Percentiles rank a stretch among this genome's conserved stretches.
Evolutionary conservation across 768 basidiomycete species (phyloP).

Genomic region (Dentipellis sp.): DNA sequence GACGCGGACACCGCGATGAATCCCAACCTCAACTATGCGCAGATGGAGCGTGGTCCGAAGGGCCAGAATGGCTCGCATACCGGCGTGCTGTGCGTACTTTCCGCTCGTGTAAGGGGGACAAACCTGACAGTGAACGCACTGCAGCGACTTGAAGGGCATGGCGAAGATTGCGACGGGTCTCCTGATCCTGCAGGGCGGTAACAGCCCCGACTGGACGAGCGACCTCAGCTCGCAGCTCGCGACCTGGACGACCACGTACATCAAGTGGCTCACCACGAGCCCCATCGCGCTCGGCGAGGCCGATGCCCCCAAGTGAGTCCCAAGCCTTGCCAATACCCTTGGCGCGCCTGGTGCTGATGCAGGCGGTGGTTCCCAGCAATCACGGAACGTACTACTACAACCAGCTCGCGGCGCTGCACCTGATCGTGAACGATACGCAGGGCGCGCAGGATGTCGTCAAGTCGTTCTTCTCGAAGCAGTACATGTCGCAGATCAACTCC

Average conservation of each 20-base stretch:
- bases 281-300: conserved; percentile 14
- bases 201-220: conserved; percentile 18
- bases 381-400: conserved; percentile 25
- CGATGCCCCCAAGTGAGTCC: conserved; percentile 19
- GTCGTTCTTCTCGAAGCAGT: conserved; percentile 21
- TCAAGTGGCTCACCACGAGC: conserved; percentile 21
- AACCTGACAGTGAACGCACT: neutral
- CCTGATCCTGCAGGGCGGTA: conserved; percentile 17
- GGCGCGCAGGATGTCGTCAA: conserved; percentile 18
- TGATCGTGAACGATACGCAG: conserved; percentile 20
- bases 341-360: neutral
- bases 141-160: conserved; percentile 20
- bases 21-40: conserved; percentile 17
- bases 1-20: conserved; percentile 23
- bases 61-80: neutral
- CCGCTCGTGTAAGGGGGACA: neutral
- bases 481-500: conserved; percentile 18
- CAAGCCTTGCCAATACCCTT: neutral
- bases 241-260: conserved; percentile 20
- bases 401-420: conserved; percentile 22
- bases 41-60: conserved; percentile 12
- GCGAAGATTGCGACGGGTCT: conserved; percentile 22
- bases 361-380: conserved; percentile 16
- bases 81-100: conserved; percentile 7
- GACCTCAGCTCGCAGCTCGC: conserved; percentile 18